Evolutionary conservation across 352 stramenopile genomes (phyloP).

Genomic region (Pythium biforme): DNA sequence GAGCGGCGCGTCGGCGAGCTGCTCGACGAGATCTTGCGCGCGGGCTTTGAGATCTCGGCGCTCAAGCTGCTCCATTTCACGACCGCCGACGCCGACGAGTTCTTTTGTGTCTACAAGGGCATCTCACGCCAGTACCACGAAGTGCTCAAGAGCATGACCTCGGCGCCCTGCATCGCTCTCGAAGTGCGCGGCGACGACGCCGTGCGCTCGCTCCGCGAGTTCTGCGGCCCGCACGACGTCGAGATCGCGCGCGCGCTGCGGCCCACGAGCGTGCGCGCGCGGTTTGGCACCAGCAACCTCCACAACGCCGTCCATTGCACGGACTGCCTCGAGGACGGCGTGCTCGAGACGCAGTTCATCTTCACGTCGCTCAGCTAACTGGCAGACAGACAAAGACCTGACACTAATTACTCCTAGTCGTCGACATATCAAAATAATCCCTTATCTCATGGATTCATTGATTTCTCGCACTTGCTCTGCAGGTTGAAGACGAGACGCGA

Average conservation of each 20-base stretch:
- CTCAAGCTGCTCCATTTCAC: slow-evolving; percentile 84
- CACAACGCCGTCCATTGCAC: slow-evolving; percentile 93
- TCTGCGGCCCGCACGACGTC: slow-evolving; percentile 89
- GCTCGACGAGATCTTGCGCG: slow-evolving; percentile 69
- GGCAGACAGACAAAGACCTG: slow-evolving; percentile 8
- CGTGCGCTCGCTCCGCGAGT: slow-evolving; percentile 74
- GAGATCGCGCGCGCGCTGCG: slow-evolving; percentile 87
- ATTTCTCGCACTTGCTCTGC: no score
- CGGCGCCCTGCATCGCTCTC: slow-evolving; percentile 81
- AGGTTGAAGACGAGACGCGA: no score
- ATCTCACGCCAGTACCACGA: slow-evolving; percentile 77
- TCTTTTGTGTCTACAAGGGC: slow-evolving; percentile 89
- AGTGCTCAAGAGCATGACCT: slow-evolving; percentile 91
- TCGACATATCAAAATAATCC: no score
- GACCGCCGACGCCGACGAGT: slow-evolving; percentile 81
- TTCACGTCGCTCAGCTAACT: slow-evolving; percentile 53
- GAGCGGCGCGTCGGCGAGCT: slow-evolving; percentile 72
- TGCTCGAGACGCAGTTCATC: slow-evolving; percentile 90
- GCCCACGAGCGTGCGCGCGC: slow-evolving; percentile 80
- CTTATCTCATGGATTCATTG: no score
- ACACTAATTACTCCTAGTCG: not conserved
- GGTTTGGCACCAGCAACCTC: slow-evolving; percentile 82
- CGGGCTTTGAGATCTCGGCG: slow-evolving; percentile 89
- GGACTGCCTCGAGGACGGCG: slow-evolving; percentile 88
- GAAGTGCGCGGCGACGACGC: slow-evolving; percentile 87